Conservation (phyloP, 352 stramenopile genomes). For the Peronosclerospora sorghi region DNA sequence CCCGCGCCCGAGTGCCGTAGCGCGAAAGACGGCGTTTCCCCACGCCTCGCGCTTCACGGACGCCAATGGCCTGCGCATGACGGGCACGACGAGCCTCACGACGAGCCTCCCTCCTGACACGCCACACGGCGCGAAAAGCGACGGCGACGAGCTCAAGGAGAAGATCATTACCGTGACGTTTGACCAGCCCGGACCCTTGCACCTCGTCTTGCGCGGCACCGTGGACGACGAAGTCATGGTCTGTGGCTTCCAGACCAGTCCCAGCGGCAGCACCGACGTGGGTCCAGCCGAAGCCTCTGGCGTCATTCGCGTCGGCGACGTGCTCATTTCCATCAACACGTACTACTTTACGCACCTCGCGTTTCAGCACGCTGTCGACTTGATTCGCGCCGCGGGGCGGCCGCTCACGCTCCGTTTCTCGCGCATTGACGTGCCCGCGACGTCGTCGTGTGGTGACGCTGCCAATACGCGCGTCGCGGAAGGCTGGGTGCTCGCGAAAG, state of each 20-base stretch:
- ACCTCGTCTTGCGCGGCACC: slow-evolving; percentile 67
- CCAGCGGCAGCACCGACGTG: slow-evolving; percentile 15
- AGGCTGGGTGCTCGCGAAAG: slow-evolving; percentile 80
- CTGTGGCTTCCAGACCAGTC: slow-evolving; percentile 56
- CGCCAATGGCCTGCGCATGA: slow-evolving; percentile 72
- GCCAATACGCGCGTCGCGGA: slow-evolving; percentile 55
- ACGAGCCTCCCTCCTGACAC: too few relatives aligned
- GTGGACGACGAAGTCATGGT: slow-evolving; percentile 86
- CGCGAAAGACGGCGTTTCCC: slow-evolving; percentile 57
- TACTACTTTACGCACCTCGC: slow-evolving; percentile 84
- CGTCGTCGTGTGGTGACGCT: slow-evolving; percentile 12
- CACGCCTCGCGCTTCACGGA: slow-evolving; percentile 67
- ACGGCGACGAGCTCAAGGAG: slow-evolving; percentile 70
- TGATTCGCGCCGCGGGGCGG: slow-evolving; percentile 56
- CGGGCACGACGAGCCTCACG: too few relatives aligned
- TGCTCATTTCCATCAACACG: slow-evolving; percentile 82
- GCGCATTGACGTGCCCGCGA: slow-evolving; percentile 40
- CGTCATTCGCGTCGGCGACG: slow-evolving; percentile 66
- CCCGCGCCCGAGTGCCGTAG: slow-evolving; percentile 49
- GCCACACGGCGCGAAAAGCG: too few relatives aligned
- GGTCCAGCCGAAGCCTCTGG: slow-evolving; percentile 55
- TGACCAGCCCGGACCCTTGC: slow-evolving; percentile 56
- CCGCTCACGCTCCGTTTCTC: slow-evolving; percentile 79
- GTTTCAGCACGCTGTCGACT: slow-evolving; percentile 65
- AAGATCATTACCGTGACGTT: slow-evolving; percentile 86